A percentile compares a stretch with the other conserved stretches of the same genome.
Evolutionary conservation across 1,284 basidiomycete genomes (phyloP).

Genomic region (Cystobasidiaceae sp.): DNA sequence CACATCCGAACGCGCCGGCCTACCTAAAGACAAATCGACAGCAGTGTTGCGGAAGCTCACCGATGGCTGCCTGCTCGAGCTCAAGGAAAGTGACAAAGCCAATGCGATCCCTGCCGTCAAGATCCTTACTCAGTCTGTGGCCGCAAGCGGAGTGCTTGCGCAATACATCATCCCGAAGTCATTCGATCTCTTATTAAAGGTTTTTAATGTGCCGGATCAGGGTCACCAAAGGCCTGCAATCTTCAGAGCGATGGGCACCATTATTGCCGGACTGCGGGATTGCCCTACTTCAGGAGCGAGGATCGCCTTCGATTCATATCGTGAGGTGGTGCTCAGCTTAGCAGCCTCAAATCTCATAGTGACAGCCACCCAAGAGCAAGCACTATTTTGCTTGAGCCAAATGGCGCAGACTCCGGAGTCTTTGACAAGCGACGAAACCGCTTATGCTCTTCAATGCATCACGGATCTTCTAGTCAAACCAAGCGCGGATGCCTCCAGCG

Average conservation of each 20-base stretch:
- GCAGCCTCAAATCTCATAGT: slow-evolving; percentile 53
- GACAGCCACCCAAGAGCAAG: slow-evolving; percentile 46
- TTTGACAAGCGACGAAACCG: slow-evolving; percentile 65
- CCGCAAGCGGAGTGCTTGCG: slow-evolving; percentile 55
- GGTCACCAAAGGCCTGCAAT: slow-evolving; percentile 66
- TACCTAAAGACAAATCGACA: slow-evolving; percentile 50
- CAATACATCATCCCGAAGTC: slow-evolving; percentile 62
- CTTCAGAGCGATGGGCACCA: slow-evolving; percentile 48
- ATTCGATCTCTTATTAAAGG: slow-evolving; percentile 64
- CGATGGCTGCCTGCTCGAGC: slow-evolving; percentile 68
- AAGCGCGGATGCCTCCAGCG: slow-evolving; percentile 47
- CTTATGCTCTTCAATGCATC: slow-evolving; percentile 69
- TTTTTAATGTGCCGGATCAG: slow-evolving; percentile 74
- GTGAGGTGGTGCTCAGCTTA: slow-evolving; percentile 67
- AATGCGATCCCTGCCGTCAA: slow-evolving; percentile 79
- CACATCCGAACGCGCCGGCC: slow-evolving; percentile 35
- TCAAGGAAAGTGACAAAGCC: slow-evolving; percentile 84
- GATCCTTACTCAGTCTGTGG: slow-evolving; percentile 66
- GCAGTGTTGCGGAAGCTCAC: slow-evolving; percentile 67
- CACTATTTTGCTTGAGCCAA: slow-evolving; percentile 59
- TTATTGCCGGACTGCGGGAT: slow-evolving; percentile 34
- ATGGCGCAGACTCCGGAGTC: slow-evolving; percentile 62
- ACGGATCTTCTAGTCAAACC: slow-evolving; percentile 62
- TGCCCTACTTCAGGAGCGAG: slow-evolving; percentile 35
- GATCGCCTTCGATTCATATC: slow-evolving; percentile 59